phyloP scores from a whole-genome alignment of 495 filamentous ascomycete genomes.

The Aspergillus mulundensis region DNA sequence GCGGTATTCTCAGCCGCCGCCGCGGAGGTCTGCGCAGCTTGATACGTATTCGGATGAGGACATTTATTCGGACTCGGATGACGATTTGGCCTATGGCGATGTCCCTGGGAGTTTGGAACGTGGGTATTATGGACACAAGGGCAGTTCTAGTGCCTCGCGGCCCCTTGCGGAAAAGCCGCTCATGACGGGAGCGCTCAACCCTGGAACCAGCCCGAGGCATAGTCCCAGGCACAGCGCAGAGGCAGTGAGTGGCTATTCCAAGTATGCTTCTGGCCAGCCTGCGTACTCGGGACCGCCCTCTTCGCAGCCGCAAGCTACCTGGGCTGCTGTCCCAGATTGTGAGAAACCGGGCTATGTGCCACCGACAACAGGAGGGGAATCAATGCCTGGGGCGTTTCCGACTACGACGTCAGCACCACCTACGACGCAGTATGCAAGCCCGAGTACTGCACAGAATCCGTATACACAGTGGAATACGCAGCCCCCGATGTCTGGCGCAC shows the following conservation, averaged over 20 bases:
- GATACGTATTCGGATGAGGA: constrained; percentile 33
- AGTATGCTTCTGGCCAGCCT: constrained; percentile 40
- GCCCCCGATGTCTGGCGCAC: constrained; percentile 7
- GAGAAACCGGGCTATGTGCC: constrained; percentile 42
- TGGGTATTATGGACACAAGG: constrained; percentile 16
- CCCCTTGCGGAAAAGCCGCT: constrained; percentile 6
- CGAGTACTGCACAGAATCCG: constrained; percentile 13
- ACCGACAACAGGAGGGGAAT: constrained; percentile 26
- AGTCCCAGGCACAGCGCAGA: constrained; percentile 8
- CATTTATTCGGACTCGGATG: constrained; percentile 40
- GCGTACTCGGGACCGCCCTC: constrained; percentile 18
- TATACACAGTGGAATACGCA: constrained; percentile 26
- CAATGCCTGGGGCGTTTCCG: constrained; percentile 43
- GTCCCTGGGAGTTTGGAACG: constrained; percentile 13
- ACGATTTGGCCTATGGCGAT: constrained; percentile 42
- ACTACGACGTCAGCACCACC: constrained; percentile 18
- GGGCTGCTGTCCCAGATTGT: constrained; percentile 39
- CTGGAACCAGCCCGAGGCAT: too few species aligned
- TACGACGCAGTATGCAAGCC: constrained; percentile 24
- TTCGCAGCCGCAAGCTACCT: constrained; percentile 24
- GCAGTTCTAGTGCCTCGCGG: constrained; percentile 5
- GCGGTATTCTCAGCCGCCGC: constrained; percentile 22
- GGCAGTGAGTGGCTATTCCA: constrained; percentile 31
- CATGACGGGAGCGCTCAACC: constrained; percentile 19
- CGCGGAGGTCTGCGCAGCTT: constrained; percentile 25